A percentile compares a stretch with the other conserved stretches of the same genome.
phyloP scores from a whole-genome alignment of 1,139 yeast genomes.

The Yamadazyma taylorii region DNA sequence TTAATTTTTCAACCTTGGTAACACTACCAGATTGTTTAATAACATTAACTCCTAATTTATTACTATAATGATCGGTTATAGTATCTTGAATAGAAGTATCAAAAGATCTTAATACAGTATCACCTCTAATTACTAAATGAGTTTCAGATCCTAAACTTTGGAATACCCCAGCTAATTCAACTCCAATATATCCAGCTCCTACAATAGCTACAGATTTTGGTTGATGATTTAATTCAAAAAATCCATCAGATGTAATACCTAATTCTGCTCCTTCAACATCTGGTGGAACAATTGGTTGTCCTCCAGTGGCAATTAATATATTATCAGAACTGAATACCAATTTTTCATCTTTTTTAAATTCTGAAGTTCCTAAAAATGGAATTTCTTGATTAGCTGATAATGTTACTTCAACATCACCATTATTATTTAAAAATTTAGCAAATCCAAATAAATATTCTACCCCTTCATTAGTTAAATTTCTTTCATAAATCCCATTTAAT shows the following conservation, averaged over 20 bases:
- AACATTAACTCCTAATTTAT: conserved; percentile 73
- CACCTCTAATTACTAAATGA: conserved; percentile 85
- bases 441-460: conserved; percentile 87
- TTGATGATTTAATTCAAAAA: conserved; percentile 74
- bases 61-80: conserved; percentile 74
- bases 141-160: conserved; percentile 86
- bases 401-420: conserved; percentile 78
- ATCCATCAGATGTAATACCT: conserved; percentile 91
- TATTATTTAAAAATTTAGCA: conserved; percentile 65
- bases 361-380: conserved; percentile 27
- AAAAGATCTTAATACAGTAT: conserved; percentile 82
- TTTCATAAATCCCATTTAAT: conserved; percentile 89
- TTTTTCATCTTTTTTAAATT: conserved; percentile 46
- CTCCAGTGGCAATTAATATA: conserved; percentile 90
- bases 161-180: conserved; percentile 93
- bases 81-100: conserved; percentile 80
- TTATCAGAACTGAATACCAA: conserved; percentile 76
- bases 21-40: conserved; percentile 66
- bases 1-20: conserved; percentile 57
- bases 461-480: conserved; percentile 82
- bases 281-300: conserved; percentile 73
- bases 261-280: conserved; percentile 75
- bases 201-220: conserved; percentile 92
- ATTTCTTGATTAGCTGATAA: conserved; percentile 44
- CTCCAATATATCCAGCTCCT: conserved; percentile 98